Evolutionary conservation across 2,329 filamentous ascomycete genomes (phyloP), one percentile per base, ranked within the genome.

Genomic region (Trichoderma semiorbis): DNA sequence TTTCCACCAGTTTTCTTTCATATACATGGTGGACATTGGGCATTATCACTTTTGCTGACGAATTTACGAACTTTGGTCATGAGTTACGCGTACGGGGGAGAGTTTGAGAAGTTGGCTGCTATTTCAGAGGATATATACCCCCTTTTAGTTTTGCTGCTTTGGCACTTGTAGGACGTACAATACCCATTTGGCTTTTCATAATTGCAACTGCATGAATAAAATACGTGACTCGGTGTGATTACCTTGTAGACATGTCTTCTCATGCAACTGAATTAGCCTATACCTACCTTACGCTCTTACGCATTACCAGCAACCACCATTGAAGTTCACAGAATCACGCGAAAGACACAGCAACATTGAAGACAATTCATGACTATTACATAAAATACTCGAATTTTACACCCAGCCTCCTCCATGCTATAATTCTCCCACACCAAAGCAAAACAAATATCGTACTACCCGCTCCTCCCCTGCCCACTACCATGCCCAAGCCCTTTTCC

Each of bases 281-380:
- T 10, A 5, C 1, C 4, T n/a, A 43, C 16, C 1, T 1, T n/a
- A 43, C 16, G 18, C 16, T 47, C 7, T n/a, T 11, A 21, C 8
- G 7, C 10, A 47, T 21, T 5, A 11, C 43, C 43, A 47, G 43
- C 18, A 10, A 47, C 11, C n/a, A 47, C 18, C 4, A 21, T 21
- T 21, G 2, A 11, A 47, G 5, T 3, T 5, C 36, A 30, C 39
- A 43, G 14, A 11, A 58, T 39, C 34, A 30, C 11, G 12, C 5
- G 10, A 5, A 8, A 21, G 21, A 28, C 14, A 34, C 11, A 26
- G 12, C 10, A n/a, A 1, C 4, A 43, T 53, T 64, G 30, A 57
- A 16, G 18, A 32, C 32, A 58, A 26, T 66, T 66, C 50, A 65
- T 66, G 30, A 69, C 57, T 36, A 69, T 71, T 71, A 65, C 69